Percentiles rank a stretch among this genome's conserved stretches.
Conservation (phyloP, 1,139 yeast species). For the Trichomonascaceae sp. region DNA sequence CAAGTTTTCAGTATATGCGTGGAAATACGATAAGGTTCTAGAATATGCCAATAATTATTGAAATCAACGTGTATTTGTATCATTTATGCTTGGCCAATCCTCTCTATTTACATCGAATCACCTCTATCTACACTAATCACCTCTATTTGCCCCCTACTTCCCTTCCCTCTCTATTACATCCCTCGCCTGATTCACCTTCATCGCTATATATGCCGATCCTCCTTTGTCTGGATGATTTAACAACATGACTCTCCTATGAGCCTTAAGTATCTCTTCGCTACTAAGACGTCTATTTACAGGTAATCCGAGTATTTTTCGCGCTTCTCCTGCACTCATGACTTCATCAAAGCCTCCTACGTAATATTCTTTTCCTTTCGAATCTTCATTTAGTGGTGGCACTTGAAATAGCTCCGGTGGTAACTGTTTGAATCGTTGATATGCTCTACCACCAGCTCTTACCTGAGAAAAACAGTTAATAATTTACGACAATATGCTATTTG, state of each 20-base stretch:
- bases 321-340: constrained; percentile 33
- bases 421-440: constrained; percentile 25
- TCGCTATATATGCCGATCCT: constrained; percentile 65
- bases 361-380: constrained; percentile 16
- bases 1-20: too few species aligned
- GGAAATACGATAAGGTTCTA: too few species aligned
- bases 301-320: constrained; percentile 31
- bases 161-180: constrained; percentile 45
- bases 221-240: constrained; percentile 72
- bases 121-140: neutral
- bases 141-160: neutral
- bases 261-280: constrained; percentile 39
- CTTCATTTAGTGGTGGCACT: constrained; percentile 10
- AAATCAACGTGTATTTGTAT: neutral
- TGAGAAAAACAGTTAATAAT: constrained; percentile 3
- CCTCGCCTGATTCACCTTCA: constrained; percentile 71
- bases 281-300: constrained; percentile 20
- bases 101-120: neutral
- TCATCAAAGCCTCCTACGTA: constrained; percentile 33
- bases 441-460: constrained; percentile 32
- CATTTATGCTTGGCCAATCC: neutral
- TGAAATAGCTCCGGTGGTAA: constrained; percentile 33
- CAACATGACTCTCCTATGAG: constrained; percentile 61
- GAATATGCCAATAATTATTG: too few species aligned
- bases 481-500: neutral